These are phyloP conservation scores for Apiotrichum domesticum DNA, from an alignment of 1,284 basidiomycete genomes.

Conservation along the genomic window DNA sequence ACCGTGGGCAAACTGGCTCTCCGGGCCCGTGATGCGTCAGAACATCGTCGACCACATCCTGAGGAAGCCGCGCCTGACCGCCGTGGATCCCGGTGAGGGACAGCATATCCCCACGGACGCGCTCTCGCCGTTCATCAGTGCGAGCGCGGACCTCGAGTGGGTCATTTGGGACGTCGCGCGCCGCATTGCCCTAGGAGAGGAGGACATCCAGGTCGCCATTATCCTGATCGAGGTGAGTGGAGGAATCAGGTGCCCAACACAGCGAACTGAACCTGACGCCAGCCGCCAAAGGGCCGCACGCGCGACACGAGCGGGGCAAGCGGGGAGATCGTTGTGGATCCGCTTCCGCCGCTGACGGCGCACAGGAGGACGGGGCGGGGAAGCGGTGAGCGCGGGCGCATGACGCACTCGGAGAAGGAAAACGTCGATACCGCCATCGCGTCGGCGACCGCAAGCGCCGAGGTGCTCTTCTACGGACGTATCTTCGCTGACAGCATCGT, in stretches of 20 bases:
- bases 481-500: constrained; percentile 27
- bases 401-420: constrained; percentile 16
- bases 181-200: constrained; percentile 3
- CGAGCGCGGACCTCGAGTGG: constrained; percentile 20
- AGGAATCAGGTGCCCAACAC: too few species aligned
- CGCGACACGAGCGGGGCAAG: not conserved
- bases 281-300: too few species aligned
- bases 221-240: constrained; percentile 3
- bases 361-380: not conserved
- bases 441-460: constrained; percentile 10
- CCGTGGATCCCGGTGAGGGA: constrained; percentile 7
- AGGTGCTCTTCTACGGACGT: constrained; percentile 31
- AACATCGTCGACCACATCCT: constrained; percentile 30
- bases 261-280: not conserved
- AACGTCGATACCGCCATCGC: constrained; percentile 13
- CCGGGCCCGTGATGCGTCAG: constrained; percentile 19
- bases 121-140: constrained; percentile 27
- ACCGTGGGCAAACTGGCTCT: constrained; percentile 7
- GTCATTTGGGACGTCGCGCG: constrained; percentile 30
- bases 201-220: constrained; percentile 17
- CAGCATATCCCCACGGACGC: constrained; percentile 22
- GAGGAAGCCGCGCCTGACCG: constrained; percentile 17
- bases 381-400: constrained; percentile 4
- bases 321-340: constrained; percentile 9
- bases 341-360: not conserved